Evolutionary conservation across 2,329 filamentous ascomycete genomes (phyloP), one percentile per base, ranked within the genome.

Genomic region (Berkeleyomyces basicola): DNA sequence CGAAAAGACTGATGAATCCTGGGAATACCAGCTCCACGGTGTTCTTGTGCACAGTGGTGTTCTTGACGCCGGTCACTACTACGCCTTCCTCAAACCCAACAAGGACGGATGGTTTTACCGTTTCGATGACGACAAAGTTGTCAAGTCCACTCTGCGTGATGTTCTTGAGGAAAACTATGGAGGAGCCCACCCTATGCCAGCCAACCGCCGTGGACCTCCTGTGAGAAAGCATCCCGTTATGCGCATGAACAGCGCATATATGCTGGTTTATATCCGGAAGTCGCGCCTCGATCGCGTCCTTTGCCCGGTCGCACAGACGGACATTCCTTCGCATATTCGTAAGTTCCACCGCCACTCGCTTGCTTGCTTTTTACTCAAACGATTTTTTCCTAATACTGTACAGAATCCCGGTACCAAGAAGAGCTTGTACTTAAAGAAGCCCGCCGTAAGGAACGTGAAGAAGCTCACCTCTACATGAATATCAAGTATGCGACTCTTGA

Each of bases 151-250:
- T 0, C 84, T 87, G 71, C 85, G 88, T 64, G 93, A 99, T 72
- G 92, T 95, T 0, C 76, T 97, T 40, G 93, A 97, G 70, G 95
- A 99, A 67, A 99, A 97, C 73, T 99, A 89, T 73, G 93, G 93
- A 53, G 93, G 93, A 61, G 90, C 95, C 70, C 95, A 90, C 70
- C 77, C 75, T 37, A 73, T 76, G 4, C 73, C 78, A 1, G 23
- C 39, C 61, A 76, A 77, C 7, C 73, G 74, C 49, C 68, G 75
- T 10, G 77, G 78, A n/a, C 70, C 75, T 2, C 72, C 75, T 2
- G 69, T 75, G n/a, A 76, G 79, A 59, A 83, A 82, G 71, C 80
- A 76, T 3, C 81, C 82, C 1, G 72, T 83, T 68, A 80, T 85
- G 74, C 79, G 83, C 61, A 82, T 84, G 65, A 86, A 84, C 74